A percentile compares a stretch with the other conserved stretches of the same genome.
Conservation (phyloP, 176 grass and related monocot genomes). For the Juncus effusus region DNA sequence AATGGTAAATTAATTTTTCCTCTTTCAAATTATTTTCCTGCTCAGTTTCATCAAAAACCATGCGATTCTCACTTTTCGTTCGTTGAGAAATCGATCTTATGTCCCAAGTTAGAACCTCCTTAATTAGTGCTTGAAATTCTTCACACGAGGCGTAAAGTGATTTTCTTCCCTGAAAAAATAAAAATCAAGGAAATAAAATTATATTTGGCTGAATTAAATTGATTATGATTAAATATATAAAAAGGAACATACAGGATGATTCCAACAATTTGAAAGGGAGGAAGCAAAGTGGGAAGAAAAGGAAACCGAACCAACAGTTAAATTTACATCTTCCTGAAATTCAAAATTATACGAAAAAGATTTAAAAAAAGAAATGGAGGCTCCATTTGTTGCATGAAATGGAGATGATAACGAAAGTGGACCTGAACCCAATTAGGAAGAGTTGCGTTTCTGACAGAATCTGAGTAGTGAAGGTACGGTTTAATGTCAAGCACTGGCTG, state of each 20-base stretch:
- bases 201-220: conserved; percentile 11
- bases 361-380: background rate
- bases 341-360: conserved; percentile 14
- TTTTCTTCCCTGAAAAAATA: conserved; percentile 47
- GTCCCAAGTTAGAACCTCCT: conserved; percentile 78
- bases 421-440: conserved; percentile 55
- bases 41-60: background rate
- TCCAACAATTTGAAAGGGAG: conserved; percentile 55
- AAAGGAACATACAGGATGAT: conserved; percentile 47
- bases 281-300: conserved; percentile 56
- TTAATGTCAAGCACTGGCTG: conserved; percentile 98
- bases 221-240: conserved; percentile 8
- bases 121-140: conserved; percentile 64
- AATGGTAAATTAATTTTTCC: conserved; percentile 42
- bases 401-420: background rate
- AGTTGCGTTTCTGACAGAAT: conserved; percentile 45
- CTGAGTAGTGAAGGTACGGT: conserved; percentile 94
- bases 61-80: conserved; percentile 10
- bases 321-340: conserved; percentile 47
- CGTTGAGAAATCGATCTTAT: conserved; percentile 83
- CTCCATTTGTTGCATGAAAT: background rate
- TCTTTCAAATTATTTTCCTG: background rate
- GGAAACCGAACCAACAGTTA: conserved; percentile 58
- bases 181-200: conserved; percentile 3
- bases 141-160: conserved; percentile 60